Evolutionary conservation across 148 eudicot species (phyloP).

Genomic region (Pouteria glomerata): DNA sequence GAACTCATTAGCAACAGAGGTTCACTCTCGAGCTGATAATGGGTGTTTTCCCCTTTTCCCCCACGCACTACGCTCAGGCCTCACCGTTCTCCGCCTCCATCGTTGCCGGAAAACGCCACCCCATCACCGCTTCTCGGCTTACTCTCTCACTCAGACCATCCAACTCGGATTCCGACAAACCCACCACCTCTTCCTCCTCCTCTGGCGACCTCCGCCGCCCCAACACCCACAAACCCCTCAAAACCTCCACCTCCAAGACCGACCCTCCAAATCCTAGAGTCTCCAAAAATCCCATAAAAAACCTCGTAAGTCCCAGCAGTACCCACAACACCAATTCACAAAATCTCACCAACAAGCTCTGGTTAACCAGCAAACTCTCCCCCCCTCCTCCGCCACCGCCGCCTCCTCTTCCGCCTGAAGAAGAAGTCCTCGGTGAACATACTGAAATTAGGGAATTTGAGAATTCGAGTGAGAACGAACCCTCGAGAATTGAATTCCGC

Average conservation of each 20-base stretch:
- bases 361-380: conserved; percentile 74
- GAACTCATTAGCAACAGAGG: too few relatives aligned
- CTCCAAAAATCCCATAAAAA: conserved; percentile 54
- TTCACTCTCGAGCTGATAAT: conserved; percentile 4
- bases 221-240: conserved; percentile 32
- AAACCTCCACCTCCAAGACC: conserved; percentile 19
- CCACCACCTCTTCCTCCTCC: conserved; percentile 32
- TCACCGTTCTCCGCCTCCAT: conserved; percentile 23
- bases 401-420: conserved; percentile 19
- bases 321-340: conserved; percentile 3
- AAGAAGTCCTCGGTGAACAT: background rate
- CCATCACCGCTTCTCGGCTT: conserved; percentile 14
- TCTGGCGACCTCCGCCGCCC: conserved; percentile 53
- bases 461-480: background rate
- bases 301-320: conserved; percentile 29
- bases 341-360: conserved; percentile 42
- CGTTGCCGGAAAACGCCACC: conserved; percentile 29
- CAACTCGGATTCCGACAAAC: conserved; percentile 24
- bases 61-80: conserved; percentile 31
- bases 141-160: conserved; percentile 27
- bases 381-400: conserved; percentile 63
- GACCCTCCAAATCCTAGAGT: conserved; percentile 17
- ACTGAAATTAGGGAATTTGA: conserved; percentile 4
- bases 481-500: conserved; percentile 26
- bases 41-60: conserved; percentile 39